A percentile compares a stretch with the other conserved stretches of the same genome.
phyloP scores from a whole-genome alignment of 371 early-diverging fungal species.

The Synchytrium microbalum region DNA sequence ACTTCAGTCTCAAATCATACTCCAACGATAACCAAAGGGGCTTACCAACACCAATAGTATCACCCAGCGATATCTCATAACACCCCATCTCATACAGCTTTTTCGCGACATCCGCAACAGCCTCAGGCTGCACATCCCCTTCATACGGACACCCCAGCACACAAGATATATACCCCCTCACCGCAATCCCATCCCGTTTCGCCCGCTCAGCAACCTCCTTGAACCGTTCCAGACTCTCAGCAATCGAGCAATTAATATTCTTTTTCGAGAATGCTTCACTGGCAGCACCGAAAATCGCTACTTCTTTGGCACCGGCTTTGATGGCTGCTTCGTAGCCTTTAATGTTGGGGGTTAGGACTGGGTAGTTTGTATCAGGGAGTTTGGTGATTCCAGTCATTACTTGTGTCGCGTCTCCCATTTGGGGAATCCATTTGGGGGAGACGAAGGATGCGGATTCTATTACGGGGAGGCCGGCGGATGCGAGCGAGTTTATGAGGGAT shows the following conservation, averaged over 20 bases:
- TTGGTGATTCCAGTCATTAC: slow-evolving; percentile 64
- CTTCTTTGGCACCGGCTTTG: slow-evolving; percentile 63
- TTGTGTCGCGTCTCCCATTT: slow-evolving; percentile 81
- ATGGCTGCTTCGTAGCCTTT: slow-evolving; percentile 80
- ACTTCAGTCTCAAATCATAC: neutral
- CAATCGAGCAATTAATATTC: slow-evolving; percentile 90
- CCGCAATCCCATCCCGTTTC: slow-evolving; percentile 54
- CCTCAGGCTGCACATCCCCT: slow-evolving; percentile 60
- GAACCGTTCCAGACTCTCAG: slow-evolving; percentile 71
- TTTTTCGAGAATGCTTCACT: slow-evolving; percentile 79
- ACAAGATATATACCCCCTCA: slow-evolving; percentile 88
- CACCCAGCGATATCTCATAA: slow-evolving; percentile 93
- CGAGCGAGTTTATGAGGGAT: slow-evolving; percentile 58
- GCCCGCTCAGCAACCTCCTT: slow-evolving; percentile 62
- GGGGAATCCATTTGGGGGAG: slow-evolving; percentile 97
- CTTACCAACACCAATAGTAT: slow-evolving; percentile 89
- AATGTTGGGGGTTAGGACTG: slow-evolving; percentile 87
- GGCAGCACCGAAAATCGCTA: slow-evolving; percentile 90
- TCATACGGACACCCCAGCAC: slow-evolving; percentile 95
- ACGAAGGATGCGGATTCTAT: slow-evolving; percentile 93
- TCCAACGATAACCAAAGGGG: neutral
- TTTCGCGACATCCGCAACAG: slow-evolving; percentile 68
- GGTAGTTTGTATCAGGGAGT: slow-evolving; percentile 62
- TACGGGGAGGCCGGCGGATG: slow-evolving; percentile 69
- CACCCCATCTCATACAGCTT: slow-evolving; percentile 83